These are phyloP conservation scores for Stephania cephalantha DNA, from an alignment of 164 flowering plant genomes.

Conservation along the genomic window DNA sequence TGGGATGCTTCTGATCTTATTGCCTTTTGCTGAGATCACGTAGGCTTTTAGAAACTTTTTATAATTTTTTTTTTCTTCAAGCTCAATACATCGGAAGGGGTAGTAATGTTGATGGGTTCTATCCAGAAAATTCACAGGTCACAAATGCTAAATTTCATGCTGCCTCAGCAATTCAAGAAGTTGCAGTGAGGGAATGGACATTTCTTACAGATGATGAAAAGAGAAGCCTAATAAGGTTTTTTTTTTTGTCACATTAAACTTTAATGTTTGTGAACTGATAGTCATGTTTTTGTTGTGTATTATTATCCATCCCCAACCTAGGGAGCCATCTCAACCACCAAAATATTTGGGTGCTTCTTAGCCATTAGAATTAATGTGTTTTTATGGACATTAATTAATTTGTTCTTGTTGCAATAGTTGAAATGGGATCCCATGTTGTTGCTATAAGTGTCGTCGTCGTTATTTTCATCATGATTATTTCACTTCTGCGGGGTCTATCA, in stretches of 20 bases:
- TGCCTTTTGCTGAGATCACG: neutral
- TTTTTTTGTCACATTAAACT: neutral
- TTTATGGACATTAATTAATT: neutral
- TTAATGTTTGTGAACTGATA: neutral
- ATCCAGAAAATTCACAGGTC: constrained; percentile 77
- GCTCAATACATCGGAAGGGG: neutral
- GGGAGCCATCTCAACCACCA: no score
- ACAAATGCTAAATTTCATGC: constrained; percentile 95
- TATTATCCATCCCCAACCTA: no score
- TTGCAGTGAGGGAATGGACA: constrained; percentile 87
- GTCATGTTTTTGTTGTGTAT: no score
- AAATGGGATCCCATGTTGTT: neutral
- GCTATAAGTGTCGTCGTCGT: neutral
- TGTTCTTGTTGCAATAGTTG: neutral
- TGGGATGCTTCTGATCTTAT: no score
- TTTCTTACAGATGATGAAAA: constrained; percentile 58
- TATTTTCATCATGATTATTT: neutral
- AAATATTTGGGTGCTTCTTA: no score
- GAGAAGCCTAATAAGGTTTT: constrained; percentile 66
- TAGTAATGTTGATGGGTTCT: neutral
- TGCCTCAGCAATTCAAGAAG: constrained; percentile 81
- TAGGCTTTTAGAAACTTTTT: neutral
- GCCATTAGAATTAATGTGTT: neutral
- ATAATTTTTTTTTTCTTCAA: neutral
- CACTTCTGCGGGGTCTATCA: neutral